A percentile compares a stretch with the other conserved stretches of the same genome.
These are phyloP conservation scores for Alternaria atra DNA, from an alignment of 2,329 filamentous ascomycete species.

Conservation along the genomic window DNA sequence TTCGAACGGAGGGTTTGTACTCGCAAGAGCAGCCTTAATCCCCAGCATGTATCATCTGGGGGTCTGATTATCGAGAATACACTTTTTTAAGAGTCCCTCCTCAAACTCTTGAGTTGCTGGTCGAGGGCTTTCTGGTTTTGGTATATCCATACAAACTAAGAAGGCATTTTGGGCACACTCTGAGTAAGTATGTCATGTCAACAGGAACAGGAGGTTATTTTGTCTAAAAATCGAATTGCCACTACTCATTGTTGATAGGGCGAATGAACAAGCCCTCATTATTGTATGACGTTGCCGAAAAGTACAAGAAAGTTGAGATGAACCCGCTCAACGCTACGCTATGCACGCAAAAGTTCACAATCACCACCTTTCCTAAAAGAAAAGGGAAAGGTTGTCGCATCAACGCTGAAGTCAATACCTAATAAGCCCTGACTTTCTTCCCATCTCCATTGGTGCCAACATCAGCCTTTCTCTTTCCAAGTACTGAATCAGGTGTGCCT, in stretches of 20 bases:
- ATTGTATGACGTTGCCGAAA: background rate
- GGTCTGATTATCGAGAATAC: too few relatives aligned
- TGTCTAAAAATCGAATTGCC: background rate
- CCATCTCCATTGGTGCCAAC: constrained; percentile 32
- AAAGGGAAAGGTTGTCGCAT: background rate
- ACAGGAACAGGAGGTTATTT: too few relatives aligned
- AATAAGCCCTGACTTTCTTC: constrained; percentile 44
- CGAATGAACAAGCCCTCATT: background rate
- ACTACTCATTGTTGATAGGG: background rate
- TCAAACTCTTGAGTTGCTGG: too few relatives aligned
- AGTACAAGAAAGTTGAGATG: background rate
- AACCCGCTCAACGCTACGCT: constrained; percentile 20
- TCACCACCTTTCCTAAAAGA: background rate
- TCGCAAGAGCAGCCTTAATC: too few relatives aligned
- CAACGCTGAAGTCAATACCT: background rate
- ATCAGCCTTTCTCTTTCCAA: constrained; percentile 50
- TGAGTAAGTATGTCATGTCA: background rate
- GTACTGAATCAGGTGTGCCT: constrained; percentile 48
- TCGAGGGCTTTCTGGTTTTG: too few relatives aligned
- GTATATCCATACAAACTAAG: too few relatives aligned
- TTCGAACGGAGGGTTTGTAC: too few relatives aligned
- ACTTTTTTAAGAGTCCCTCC: too few relatives aligned
- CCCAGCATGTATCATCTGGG: too few relatives aligned
- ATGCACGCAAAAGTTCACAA: constrained; percentile 17
- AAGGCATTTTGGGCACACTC: too few relatives aligned